Base-by-base conservation (phyloP, 1,284 basidiomycete genomes). In the Cutaneotrichosporon cavernicola region DNA sequence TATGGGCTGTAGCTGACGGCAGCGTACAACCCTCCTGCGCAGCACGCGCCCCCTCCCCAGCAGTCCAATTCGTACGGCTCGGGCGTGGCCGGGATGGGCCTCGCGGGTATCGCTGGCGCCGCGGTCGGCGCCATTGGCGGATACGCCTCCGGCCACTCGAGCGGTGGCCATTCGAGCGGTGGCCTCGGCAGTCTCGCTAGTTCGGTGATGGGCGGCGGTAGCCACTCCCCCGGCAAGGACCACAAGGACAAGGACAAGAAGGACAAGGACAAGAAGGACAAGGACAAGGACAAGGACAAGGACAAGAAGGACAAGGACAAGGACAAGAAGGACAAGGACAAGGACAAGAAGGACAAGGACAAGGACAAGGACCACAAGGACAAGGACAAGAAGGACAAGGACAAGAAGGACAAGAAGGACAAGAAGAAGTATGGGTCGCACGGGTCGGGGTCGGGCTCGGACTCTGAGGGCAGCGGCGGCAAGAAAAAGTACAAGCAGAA, bases 371-470 rank as follows among this genome's bases (percentile, higher is more conserved):
- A 34, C 6, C 6, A 51, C 22, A 18, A 51, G 22, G 22, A 51
- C 26, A n/a, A n/a, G n/a, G n/a, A n/a, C n/a, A n/a, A n/a, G n/a
- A n/a, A n/a, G n/a, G n/a, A 56, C 1, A 56, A 56, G 55, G 7
- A 56, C 55, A 56, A 56, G 36, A 56, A 53, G 52, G 52, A 53
- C 52, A 53, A 53, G 52, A 22, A 53, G 21, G 10, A 53, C 10
- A 53, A 52, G 51, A 34, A 53, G 31, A 32, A 53, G 31, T 22
- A 52, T 9, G 13, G 22, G 30, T 22, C 47, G 21, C 49, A 10
- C 22, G 49, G 16, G 10, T 26, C 22, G 21, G 30, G 22, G 22
- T 31, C 21, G 9, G 49, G 30, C 22, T 51, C 49, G 30, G 49
- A 51, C 22, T 51, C 49, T 26, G 26, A 26, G 26, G 47, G 16